Conservation (phyloP, 805 yeast species). For the Saccharomyces cerevisiae region DNA sequence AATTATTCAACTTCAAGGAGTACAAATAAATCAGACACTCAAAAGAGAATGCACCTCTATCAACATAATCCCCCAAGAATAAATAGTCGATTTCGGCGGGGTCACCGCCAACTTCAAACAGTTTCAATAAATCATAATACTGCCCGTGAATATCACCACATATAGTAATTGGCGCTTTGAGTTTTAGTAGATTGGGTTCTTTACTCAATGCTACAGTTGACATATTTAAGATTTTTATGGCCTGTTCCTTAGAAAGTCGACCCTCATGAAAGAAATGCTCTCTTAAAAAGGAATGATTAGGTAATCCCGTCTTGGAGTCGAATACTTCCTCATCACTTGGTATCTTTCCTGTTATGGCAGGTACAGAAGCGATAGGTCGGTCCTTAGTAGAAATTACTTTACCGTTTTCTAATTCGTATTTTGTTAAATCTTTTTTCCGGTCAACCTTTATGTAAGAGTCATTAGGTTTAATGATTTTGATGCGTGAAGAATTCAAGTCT, state of each 20-base stretch:
- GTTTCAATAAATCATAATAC: conserved; percentile 73
- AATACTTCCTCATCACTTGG: conserved; percentile 65
- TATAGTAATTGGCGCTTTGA: conserved; percentile 83
- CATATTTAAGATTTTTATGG: conserved; percentile 47
- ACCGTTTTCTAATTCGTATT: conserved; percentile 41
- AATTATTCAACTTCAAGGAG: conserved; percentile 65
- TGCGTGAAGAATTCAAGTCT: background rate
- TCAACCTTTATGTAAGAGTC: background rate
- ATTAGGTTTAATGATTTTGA: conserved; percentile 20
- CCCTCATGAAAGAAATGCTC: conserved; percentile 73
- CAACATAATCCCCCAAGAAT: conserved; percentile 87
- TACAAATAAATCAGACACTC: conserved; percentile 67
- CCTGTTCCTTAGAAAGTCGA: conserved; percentile 59
- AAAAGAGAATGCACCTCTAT: conserved; percentile 77
- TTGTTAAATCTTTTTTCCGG: conserved; percentile 27
- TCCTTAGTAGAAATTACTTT: conserved; percentile 36
- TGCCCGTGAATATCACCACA: conserved; percentile 94
- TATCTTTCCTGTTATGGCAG: conserved; percentile 50
- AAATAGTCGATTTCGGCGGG: conserved; percentile 62
- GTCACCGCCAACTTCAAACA: conserved; percentile 83
- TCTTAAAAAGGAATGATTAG: conserved; percentile 57
- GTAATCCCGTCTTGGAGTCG: conserved; percentile 43
- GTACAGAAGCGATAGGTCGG: conserved; percentile 41
- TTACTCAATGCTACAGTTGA: conserved; percentile 51
- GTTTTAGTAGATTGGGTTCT: conserved; percentile 69